Conservation (phyloP, 2,329 filamentous ascomycete species). For the Neocatenulostroma microsporum region DNA sequence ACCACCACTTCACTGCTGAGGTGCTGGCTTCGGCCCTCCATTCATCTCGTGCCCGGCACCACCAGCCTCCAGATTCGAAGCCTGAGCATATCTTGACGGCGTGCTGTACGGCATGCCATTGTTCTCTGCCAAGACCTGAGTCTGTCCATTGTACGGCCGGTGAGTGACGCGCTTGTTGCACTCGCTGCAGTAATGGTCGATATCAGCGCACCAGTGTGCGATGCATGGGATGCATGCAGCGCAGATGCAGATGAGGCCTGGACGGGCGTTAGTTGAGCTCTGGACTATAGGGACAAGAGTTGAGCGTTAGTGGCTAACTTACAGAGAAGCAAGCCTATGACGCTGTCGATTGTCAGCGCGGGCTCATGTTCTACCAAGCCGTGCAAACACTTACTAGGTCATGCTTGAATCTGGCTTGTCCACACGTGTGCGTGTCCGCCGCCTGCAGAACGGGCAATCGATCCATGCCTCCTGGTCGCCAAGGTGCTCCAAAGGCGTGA, state of each 20-base stretch:
- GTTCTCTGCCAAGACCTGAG: too few relatives aligned
- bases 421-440: background rate
- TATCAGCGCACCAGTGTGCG: background rate
- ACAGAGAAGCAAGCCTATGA: background rate
- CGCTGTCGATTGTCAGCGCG: background rate
- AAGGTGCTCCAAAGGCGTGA: too few relatives aligned
- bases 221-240: background rate
- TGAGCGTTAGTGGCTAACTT: too few relatives aligned
- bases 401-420: background rate
- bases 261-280: too few relatives aligned
- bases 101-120: too few relatives aligned
- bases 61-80: too few relatives aligned
- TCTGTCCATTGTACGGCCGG: conserved; percentile 4
- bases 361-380: background rate
- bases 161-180: background rate
- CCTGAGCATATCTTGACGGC: too few relatives aligned
- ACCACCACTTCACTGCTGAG: too few relatives aligned
- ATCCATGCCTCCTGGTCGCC: too few relatives aligned
- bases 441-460: conserved; percentile 2
- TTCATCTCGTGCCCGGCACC: too few relatives aligned
- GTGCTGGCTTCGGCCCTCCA: too few relatives aligned
- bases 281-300: too few relatives aligned
- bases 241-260: background rate
- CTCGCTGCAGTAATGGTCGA: background rate
- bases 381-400: background rate